Percentiles rank a stretch among this genome's conserved stretches.
These are phyloP conservation scores for Spongiforma sp. DNA, from an alignment of 1,284 basidiomycete genomes.

Conservation along the genomic window DNA sequence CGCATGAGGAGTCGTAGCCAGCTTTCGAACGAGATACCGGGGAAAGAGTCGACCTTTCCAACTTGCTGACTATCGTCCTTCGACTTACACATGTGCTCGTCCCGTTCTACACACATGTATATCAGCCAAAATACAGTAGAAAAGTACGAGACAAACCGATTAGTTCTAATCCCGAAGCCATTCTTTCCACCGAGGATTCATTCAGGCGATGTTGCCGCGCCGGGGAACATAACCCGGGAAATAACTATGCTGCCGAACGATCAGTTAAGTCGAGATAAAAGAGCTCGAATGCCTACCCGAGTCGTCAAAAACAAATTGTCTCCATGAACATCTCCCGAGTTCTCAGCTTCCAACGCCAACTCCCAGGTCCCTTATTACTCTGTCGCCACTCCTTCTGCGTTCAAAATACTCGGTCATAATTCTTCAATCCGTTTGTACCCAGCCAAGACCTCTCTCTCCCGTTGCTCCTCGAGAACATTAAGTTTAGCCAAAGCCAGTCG, in stretches of 20 bases:
- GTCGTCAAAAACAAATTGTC: conserved; percentile 85
- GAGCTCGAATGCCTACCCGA: conserved; percentile 53
- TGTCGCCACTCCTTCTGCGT: conserved; percentile 38
- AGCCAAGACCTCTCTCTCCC: conserved; percentile 62
- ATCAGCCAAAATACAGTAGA: not conserved
- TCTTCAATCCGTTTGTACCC: conserved; percentile 57
- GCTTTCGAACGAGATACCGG: conserved; percentile 83
- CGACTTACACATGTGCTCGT: conserved; percentile 41
- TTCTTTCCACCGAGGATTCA: conserved; percentile 72
- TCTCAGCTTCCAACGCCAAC: conserved; percentile 82
- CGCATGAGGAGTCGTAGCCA: conserved; percentile 90
- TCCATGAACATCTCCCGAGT: conserved; percentile 88
- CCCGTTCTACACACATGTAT: conserved; percentile 47
- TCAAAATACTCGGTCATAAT: conserved; percentile 47
- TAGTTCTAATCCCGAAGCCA: conserved; percentile 77
- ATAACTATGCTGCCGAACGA: conserved; percentile 43
- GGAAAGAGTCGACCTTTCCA: conserved; percentile 65
- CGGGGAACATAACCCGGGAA: conserved; percentile 74
- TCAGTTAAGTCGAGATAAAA: conserved; percentile 1
- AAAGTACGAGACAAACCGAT: conserved; percentile 50
- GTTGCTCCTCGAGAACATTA: conserved; percentile 62
- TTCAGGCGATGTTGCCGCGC: conserved; percentile 46
- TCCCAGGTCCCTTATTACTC: conserved; percentile 58
- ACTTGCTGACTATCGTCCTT: conserved; percentile 40
- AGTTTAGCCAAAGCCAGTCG: conserved; percentile 60